A percentile compares a stretch with the other conserved stretches of the same genome.
These are phyloP conservation scores for Mycena filopes DNA, from an alignment of 768 basidiomycete species.

Conservation along the genomic window DNA sequence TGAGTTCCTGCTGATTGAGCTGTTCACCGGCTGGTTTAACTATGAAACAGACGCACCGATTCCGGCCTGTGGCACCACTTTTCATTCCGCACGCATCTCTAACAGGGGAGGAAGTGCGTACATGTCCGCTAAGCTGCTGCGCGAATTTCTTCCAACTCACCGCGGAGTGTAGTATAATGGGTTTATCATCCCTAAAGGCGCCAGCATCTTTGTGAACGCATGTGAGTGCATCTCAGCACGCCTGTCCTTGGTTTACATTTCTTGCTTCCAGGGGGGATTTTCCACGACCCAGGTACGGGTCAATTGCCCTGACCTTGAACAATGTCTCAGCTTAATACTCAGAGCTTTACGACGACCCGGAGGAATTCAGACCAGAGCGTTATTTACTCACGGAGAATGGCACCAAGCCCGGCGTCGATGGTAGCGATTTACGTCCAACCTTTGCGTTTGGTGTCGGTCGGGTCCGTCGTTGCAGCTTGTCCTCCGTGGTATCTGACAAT, in stretches of 20 bases:
- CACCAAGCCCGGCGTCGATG: constrained; percentile 19
- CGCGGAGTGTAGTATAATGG: constrained; percentile 4
- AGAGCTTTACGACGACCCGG: constrained; percentile 25
- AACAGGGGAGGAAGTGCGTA: constrained; percentile 3
- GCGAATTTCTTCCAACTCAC: too few relatives aligned
- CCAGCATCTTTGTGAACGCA: constrained; percentile 22
- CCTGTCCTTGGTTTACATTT: not conserved
- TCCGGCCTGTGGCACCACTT: constrained; percentile 12
- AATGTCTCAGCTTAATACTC: not conserved
- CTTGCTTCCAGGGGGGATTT: constrained; percentile 14
- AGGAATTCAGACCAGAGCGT: constrained; percentile 19
- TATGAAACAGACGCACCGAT: constrained; percentile 17
- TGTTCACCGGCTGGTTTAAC: not conserved
- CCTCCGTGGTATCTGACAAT: not conserved
- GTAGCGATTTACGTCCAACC: not conserved
- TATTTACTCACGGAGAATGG: constrained; percentile 24
- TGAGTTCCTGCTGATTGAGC: constrained; percentile 2
- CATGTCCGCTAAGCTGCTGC: not conserved
- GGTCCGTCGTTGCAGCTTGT: not conserved
- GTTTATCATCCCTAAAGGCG: constrained; percentile 17
- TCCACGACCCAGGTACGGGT: constrained; percentile 26
- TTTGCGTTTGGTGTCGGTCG: constrained; percentile 17
- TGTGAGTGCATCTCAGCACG: constrained; percentile 5
- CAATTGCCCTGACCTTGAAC: not conserved
- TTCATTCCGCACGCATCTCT: constrained; percentile 7